Evolutionary conservation across 192 early-diverging fungal species (phyloP).

Genomic region (Phlyctochytrium bullatum): DNA sequence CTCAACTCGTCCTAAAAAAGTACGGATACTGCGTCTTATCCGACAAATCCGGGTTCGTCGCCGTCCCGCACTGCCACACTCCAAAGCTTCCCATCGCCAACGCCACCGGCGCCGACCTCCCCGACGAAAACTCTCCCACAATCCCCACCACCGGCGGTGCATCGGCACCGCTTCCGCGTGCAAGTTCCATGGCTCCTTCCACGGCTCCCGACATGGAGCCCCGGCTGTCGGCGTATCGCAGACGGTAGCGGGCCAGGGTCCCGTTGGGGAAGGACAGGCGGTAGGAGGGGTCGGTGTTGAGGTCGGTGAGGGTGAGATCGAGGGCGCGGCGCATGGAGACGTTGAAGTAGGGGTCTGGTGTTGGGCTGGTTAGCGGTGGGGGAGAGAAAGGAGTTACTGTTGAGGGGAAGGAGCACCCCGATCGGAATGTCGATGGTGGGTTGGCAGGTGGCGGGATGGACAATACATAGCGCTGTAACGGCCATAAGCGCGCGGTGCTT

Average conservation of each 20-base stretch:
- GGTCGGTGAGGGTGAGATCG: background rate
- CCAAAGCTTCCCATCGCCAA: background rate
- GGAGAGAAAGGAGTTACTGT: no score
- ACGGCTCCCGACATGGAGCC: background rate
- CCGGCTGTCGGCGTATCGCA: background rate
- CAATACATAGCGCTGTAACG: no score
- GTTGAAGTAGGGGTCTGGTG: no score
- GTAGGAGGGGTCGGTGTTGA: conserved; percentile 7
- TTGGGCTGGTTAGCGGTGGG: no score
- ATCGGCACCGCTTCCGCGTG: background rate
- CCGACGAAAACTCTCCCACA: conserved; percentile 1
- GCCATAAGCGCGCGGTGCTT: no score
- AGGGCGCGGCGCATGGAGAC: background rate
- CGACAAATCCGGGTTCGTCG: conserved; percentile 6
- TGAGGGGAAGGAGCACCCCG: no score
- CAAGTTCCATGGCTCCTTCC: background rate
- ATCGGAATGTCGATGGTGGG: no score
- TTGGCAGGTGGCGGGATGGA: no score
- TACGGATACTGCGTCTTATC: conserved; percentile 3
- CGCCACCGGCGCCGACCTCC: background rate
- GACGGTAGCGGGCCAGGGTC: background rate
- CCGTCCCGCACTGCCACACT: background rate
- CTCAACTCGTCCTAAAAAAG: background rate
- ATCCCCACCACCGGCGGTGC: background rate
- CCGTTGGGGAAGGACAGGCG: background rate